A percentile compares a stretch with the other conserved stretches of the same genome.
phyloP scores from a whole-genome alignment of 805 yeast species.

The Clavispora phyllophila region DNA sequence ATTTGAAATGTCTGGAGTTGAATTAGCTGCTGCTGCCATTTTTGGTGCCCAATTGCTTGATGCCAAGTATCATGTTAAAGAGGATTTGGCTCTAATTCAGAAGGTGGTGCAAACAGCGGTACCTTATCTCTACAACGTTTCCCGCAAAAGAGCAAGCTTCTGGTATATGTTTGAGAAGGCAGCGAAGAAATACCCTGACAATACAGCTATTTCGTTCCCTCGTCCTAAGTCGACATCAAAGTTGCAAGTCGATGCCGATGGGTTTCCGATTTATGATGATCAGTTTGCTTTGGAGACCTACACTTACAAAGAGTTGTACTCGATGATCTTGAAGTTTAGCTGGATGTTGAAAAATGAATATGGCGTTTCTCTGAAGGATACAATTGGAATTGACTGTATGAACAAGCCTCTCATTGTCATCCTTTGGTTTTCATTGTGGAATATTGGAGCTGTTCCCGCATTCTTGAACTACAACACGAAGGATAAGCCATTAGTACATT shows the following conservation, averaged over 20 bases:
- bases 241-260: slow-evolving; percentile 31
- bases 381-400: slow-evolving; percentile 70
- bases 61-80: slow-evolving; percentile 40
- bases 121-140: slow-evolving; percentile 35
- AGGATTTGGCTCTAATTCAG: slow-evolving; percentile 51
- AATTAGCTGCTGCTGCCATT: slow-evolving; percentile 38
- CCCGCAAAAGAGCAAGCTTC: slow-evolving; percentile 46
- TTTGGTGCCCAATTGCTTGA: slow-evolving; percentile 44
- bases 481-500: slow-evolving; percentile 73
- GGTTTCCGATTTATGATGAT: slow-evolving; percentile 43
- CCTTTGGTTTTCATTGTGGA: slow-evolving; percentile 85
- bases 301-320: slow-evolving; percentile 67
- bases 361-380: slow-evolving; percentile 60
- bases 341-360: slow-evolving; percentile 57
- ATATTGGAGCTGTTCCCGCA: slow-evolving; percentile 85
- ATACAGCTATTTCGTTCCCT: slow-evolving; percentile 60
- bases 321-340: slow-evolving; percentile 60
- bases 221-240: slow-evolving; percentile 43
- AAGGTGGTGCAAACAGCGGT: slow-evolving; percentile 37
- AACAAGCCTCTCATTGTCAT: slow-evolving; percentile 80
- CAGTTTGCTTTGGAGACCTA: slow-evolving; percentile 57
- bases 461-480: slow-evolving; percentile 76
- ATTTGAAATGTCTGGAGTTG: slow-evolving; percentile 30
- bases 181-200: slow-evolving; percentile 46
- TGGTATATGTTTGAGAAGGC: slow-evolving; percentile 67